phyloP scores from a whole-genome alignment of 2,329 filamentous ascomycete genomes.

The Fusarium stilboides region DNA sequence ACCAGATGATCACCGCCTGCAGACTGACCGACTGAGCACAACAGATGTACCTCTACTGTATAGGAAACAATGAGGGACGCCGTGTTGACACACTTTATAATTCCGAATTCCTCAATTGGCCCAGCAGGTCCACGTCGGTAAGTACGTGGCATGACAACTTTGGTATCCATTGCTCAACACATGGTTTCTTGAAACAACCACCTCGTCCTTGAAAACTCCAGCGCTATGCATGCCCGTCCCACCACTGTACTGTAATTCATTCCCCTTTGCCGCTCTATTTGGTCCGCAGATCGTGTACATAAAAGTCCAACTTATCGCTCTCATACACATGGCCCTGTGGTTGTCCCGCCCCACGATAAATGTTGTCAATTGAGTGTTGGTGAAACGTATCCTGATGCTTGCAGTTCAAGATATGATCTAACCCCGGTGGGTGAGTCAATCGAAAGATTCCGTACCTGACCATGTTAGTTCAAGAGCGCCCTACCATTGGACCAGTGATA shows the following conservation, averaged over 20 bases:
- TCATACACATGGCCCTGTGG: conserved; percentile 80
- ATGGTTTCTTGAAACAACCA: not conserved
- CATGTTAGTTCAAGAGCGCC: not conserved
- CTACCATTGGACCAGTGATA: not conserved
- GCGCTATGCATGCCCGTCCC: conserved; percentile 40
- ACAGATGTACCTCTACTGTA: conserved; percentile 8
- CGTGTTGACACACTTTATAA: not conserved
- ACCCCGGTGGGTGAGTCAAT: conserved; percentile 91
- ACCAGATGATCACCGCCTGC: not conserved
- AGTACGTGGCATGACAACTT: not conserved
- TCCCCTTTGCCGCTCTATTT: conserved; percentile 32
- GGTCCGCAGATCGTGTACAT: conserved; percentile 67
- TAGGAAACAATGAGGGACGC: not conserved
- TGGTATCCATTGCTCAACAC: not conserved
- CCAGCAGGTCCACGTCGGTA: not conserved
- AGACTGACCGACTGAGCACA: not conserved
- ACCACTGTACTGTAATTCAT: not conserved
- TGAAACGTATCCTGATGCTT: conserved; percentile 87
- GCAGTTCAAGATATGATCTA: conserved; percentile 88
- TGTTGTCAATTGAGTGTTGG: conserved; percentile 75
- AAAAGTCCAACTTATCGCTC: conserved; percentile 74
- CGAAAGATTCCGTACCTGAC: conserved; percentile 91
- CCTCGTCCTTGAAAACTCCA: conserved; percentile 36
- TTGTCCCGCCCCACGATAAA: conserved; percentile 82
- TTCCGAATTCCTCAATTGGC: conserved; percentile 1